These are phyloP conservation scores for Elsinoe arachidis DNA, from an alignment of 2,329 filamentous ascomycete species.

Conservation along the genomic window DNA sequence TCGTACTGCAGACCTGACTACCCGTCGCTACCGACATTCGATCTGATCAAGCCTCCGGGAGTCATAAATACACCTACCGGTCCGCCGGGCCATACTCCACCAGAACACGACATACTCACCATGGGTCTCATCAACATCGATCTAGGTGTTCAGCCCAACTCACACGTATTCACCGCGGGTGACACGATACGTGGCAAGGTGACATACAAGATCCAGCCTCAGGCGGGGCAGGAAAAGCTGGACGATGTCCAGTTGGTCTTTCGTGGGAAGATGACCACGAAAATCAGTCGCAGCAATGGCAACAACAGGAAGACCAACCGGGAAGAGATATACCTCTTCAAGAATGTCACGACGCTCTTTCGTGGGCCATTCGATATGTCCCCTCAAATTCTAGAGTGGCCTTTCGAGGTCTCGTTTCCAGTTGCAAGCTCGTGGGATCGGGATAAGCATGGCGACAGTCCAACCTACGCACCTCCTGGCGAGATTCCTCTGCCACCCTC, in stretches of 20 bases:
- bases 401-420: conserved; percentile 9
- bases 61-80: no score
- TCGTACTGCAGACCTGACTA: no score
- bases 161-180: not conserved
- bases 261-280: conserved; percentile 5
- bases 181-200: conserved; percentile 6
- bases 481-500: not conserved
- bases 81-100: no score
- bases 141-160: not conserved
- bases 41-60: no score
- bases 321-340: conserved; percentile 10
- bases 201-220: not conserved
- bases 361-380: not conserved
- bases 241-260: conserved; percentile 8
- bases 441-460: not conserved
- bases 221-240: not conserved
- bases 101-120: not conserved
- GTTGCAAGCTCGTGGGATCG: not conserved
- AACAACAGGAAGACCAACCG: not conserved
- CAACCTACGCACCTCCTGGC: not conserved
- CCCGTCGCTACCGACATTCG: no score
- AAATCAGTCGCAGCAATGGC: not conserved
- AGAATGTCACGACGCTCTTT: not conserved
- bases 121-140: conserved; percentile 8
- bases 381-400: conserved; percentile 7